A percentile compares a stretch with the other conserved stretches of the same genome.
Conservation (phyloP, 768 basidiomycete species). For the Tubosaeta sp. region DNA sequence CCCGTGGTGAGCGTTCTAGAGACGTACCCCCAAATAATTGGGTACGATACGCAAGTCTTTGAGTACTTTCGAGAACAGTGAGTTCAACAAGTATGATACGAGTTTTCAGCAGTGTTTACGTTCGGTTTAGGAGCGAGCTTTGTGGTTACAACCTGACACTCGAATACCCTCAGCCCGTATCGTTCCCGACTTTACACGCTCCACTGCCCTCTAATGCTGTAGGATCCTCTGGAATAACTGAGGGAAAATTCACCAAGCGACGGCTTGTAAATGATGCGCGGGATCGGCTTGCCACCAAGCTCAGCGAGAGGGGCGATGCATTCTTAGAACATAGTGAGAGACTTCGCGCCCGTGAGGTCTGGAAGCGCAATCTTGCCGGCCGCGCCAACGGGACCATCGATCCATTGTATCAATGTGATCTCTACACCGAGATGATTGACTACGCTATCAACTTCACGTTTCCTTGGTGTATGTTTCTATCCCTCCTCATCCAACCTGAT, state of each 20-base stretch:
- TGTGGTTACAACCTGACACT: constrained; percentile 67
- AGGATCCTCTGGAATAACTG: constrained; percentile 1
- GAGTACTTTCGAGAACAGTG: constrained; percentile 69
- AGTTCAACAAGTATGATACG: constrained; percentile 23
- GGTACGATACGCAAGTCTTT: constrained; percentile 62
- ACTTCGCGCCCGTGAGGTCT: constrained; percentile 16
- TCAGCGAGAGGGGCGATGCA: constrained; percentile 13
- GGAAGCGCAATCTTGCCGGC: constrained; percentile 47
- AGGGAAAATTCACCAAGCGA: constrained; percentile 6
- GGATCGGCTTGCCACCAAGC: constrained; percentile 2
- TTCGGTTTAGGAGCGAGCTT: constrained; percentile 42
- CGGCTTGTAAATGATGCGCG: constrained; percentile 10
- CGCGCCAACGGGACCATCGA: constrained; percentile 56
- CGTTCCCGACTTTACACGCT: constrained; percentile 37
- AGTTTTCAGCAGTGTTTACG: not conserved
- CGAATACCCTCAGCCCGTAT: constrained; percentile 59
- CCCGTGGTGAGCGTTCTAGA: constrained; percentile 61
- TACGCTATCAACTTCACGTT: constrained; percentile 69
- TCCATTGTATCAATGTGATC: constrained; percentile 57
- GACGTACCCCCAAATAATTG: constrained; percentile 74
- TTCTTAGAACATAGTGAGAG: constrained; percentile 19
- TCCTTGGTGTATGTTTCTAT: constrained; percentile 45
- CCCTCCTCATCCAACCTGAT: not conserved
- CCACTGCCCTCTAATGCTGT: not conserved
- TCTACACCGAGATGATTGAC: constrained; percentile 60